These are phyloP conservation scores for Suillus subaureus DNA, from an alignment of 768 basidiomycete genomes.

Conservation along the genomic window DNA sequence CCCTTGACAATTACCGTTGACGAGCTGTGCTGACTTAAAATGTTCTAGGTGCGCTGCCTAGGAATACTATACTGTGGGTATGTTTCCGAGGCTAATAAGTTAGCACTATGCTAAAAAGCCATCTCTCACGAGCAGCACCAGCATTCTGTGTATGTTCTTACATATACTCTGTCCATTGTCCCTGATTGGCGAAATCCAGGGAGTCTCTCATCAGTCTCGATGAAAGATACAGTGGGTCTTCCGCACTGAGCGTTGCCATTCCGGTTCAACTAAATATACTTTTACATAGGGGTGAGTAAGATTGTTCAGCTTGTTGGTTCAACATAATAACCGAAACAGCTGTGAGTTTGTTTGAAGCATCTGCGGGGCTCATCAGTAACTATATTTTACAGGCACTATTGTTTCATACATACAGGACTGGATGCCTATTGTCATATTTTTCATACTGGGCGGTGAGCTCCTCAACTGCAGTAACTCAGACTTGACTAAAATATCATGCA, in stretches of 20 bases:
- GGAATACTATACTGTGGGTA: not conserved
- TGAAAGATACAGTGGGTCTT: not conserved
- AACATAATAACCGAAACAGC: not conserved
- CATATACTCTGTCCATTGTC: not conserved
- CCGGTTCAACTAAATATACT: not conserved
- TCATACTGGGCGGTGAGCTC: not conserved
- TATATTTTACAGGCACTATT: not conserved
- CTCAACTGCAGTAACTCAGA: not conserved
- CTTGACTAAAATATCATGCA: not conserved
- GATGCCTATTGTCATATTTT: not conserved
- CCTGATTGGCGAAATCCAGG: not conserved
- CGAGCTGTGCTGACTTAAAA: not conserved
- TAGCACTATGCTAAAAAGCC: not conserved
- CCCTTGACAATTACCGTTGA: not conserved
- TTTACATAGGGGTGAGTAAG: not conserved
- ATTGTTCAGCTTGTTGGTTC: not conserved
- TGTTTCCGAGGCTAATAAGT: not conserved
- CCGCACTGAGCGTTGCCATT: not conserved
- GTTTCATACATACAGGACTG: not conserved
- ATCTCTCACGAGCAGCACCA: not conserved
- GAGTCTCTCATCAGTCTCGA: not conserved
- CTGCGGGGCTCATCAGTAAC: not conserved
- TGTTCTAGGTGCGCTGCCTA: not conserved
- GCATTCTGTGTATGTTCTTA: not conserved
- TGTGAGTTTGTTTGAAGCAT: not conserved